Percentiles rank a stretch among this genome's conserved stretches.
Conservation (phyloP, 768 basidiomycete species). For the Serendipita sp. region DNA sequence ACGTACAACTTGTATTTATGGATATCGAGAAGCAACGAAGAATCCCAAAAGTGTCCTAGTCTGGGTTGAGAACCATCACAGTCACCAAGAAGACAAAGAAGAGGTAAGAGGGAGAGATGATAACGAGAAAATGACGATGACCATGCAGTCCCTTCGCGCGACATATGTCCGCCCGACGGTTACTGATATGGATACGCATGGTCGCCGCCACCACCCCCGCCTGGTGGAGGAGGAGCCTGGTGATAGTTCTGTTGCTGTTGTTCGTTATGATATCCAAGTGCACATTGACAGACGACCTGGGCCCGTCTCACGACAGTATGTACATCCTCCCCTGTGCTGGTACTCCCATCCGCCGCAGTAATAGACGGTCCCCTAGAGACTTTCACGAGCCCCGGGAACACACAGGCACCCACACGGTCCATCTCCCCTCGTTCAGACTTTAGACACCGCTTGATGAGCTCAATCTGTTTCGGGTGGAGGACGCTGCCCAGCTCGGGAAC, state of each 20-base stretch:
- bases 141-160: no score
- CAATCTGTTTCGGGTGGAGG: slow-evolving; percentile 63
- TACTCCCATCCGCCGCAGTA: slow-evolving; percentile 15
- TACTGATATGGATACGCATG: no score
- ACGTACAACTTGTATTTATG: no score
- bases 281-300: slow-evolving; percentile 78
- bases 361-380: slow-evolving; percentile 31
- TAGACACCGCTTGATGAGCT: slow-evolving; percentile 68
- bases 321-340: slow-evolving; percentile 27
- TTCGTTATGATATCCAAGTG: slow-evolving; percentile 22
- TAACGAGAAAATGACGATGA: no score
- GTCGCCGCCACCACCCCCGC: not conserved
- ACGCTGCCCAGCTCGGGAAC: slow-evolving; percentile 65
- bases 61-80: no score
- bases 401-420: slow-evolving; percentile 65
- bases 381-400: slow-evolving; percentile 81
- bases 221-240: not conserved
- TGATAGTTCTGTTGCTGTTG: not conserved
- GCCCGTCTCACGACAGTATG: slow-evolving; percentile 65
- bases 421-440: slow-evolving; percentile 55
- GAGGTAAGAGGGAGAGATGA: no score
- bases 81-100: no score
- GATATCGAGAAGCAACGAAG: no score
- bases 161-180: no score
- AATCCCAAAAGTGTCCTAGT: no score